Percentiles rank a stretch among this genome's conserved stretches.
phyloP scores from a whole-genome alignment of 768 basidiomycete genomes.

The Podaxis rugospora region DNA sequence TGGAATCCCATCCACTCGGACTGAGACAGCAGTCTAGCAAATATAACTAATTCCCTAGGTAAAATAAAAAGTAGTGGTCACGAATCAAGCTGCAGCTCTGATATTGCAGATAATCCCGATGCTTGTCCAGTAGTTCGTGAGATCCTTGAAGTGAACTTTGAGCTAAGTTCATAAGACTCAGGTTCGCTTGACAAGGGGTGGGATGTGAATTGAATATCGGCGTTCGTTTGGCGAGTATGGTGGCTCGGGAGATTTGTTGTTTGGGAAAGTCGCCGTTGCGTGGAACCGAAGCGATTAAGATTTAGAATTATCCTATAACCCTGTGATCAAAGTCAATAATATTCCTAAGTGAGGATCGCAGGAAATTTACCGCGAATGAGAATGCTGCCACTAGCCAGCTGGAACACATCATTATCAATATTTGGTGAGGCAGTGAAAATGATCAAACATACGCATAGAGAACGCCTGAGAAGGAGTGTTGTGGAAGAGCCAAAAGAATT shows the following conservation, averaged over 20 bases:
- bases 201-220: constrained; percentile 26
- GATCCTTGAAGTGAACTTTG: not conserved
- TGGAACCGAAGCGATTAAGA: constrained; percentile 22
- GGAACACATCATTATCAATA: not conserved
- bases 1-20: constrained; percentile 80
- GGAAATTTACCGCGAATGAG: constrained; percentile 26
- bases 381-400: constrained; percentile 32
- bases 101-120: constrained; percentile 8
- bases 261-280: constrained; percentile 7
- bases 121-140: not conserved
- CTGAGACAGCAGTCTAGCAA: constrained; percentile 16
- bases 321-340: constrained; percentile 13
- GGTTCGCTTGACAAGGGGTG: constrained; percentile 16
- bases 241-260: constrained; percentile 6
- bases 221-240: constrained; percentile 21
- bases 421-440: not conserved
- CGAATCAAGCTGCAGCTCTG: constrained; percentile 10
- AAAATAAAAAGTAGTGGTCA: constrained; percentile 2
- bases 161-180: constrained; percentile 21
- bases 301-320: constrained; percentile 35
- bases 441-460: constrained; percentile 24
- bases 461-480: constrained; percentile 24
- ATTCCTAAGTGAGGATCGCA: not conserved
- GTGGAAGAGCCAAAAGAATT: not conserved
- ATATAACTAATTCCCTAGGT: not conserved